These are phyloP conservation scores for Exophiala aquamarina DNA, from an alignment of 2,329 filamentous ascomycete species.

Conservation along the genomic window DNA sequence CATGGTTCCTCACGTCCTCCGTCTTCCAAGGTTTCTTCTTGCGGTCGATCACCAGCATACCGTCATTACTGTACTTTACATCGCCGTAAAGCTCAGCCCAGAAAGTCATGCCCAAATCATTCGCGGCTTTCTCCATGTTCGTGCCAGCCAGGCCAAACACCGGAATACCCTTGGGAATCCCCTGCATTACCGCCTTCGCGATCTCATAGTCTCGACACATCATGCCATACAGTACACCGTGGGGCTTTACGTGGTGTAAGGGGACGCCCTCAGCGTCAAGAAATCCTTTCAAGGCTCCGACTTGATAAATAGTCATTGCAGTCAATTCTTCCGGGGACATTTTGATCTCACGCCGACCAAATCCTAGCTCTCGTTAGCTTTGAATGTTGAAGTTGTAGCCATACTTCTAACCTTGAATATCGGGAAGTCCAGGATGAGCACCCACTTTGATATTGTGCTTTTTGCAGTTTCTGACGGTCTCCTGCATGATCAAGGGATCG, in stretches of 20 bases:
- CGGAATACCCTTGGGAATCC: slow-evolving; percentile 49
- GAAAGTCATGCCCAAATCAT: slow-evolving; percentile 54
- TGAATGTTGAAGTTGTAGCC: not conserved
- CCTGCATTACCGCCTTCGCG: slow-evolving; percentile 54
- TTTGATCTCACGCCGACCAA: slow-evolving; percentile 63
- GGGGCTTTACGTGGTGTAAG: slow-evolving; percentile 64
- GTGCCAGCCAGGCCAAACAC: slow-evolving; percentile 59
- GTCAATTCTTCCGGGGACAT: slow-evolving; percentile 58
- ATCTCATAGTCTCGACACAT: slow-evolving; percentile 53
- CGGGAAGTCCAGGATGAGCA: slow-evolving; percentile 65
- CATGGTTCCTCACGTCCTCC: slow-evolving; percentile 42
- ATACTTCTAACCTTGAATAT: slow-evolving; percentile 40
- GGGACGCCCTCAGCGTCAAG: slow-evolving; percentile 56
- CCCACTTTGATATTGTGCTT: slow-evolving; percentile 57
- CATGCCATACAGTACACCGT: slow-evolving; percentile 61
- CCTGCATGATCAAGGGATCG: slow-evolving; percentile 64
- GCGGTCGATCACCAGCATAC: slow-evolving; percentile 55
- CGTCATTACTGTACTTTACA: slow-evolving; percentile 55
- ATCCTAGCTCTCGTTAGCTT: slow-evolving; percentile 46
- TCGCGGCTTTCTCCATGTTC: slow-evolving; percentile 54
- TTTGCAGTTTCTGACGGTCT: slow-evolving; percentile 60
- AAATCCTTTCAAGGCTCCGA: slow-evolving; percentile 62
- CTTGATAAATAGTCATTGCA: slow-evolving; percentile 61
- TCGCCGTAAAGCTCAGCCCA: slow-evolving; percentile 57
- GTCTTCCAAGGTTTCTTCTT: slow-evolving; percentile 55